A percentile compares a stretch with the other conserved stretches of the same genome.
Conservation (phyloP, 371 early-diverging fungal genomes). For the Apophysomyces ossiformis region DNA sequence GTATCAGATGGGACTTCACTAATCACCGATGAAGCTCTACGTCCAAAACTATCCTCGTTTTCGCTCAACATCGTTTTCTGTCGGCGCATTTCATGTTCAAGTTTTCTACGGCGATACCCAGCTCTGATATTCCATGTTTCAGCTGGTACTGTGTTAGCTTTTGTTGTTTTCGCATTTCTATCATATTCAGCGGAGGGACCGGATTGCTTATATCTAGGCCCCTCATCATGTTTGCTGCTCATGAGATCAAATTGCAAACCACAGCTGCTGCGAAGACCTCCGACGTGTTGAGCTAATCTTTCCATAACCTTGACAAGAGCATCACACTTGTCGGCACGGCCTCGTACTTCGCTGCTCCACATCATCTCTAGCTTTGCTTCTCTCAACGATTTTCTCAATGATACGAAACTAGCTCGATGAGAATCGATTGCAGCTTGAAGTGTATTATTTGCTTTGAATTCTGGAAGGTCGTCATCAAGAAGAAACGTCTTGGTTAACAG, state of each 20-base stretch:
- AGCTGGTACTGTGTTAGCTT: conserved; percentile 3
- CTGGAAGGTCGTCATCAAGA: conserved; percentile 62
- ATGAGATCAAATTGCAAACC: conserved; percentile 70
- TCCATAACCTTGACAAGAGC: conserved; percentile 58
- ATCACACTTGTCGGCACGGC: conserved; percentile 41
- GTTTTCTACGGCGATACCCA: conserved; percentile 46
- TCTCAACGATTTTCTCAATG: conserved; percentile 62
- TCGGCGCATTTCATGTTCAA: conserved; percentile 46
- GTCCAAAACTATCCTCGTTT: conserved; percentile 8
- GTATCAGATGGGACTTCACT: not conserved
- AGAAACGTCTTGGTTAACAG: conserved; percentile 71
- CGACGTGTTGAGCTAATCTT: conserved; percentile 69
- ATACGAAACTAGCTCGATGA: conserved; percentile 69
- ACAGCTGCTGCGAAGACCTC: conserved; percentile 69
- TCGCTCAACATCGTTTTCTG: conserved; percentile 30
- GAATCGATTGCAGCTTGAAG: conserved; percentile 61
- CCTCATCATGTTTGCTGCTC: conserved; percentile 16
- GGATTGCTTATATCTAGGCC: not conserved
- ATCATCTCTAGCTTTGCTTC: conserved; percentile 69
- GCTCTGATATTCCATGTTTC: conserved; percentile 48
- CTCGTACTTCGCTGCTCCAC: conserved; percentile 56
- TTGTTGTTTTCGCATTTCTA: not conserved
- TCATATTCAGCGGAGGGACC: not conserved
- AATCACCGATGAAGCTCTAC: not conserved
- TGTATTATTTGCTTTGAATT: conserved; percentile 53